Evolutionary conservation across 306 rosid species (phyloP).

Genomic region (Trifolium repens): DNA sequence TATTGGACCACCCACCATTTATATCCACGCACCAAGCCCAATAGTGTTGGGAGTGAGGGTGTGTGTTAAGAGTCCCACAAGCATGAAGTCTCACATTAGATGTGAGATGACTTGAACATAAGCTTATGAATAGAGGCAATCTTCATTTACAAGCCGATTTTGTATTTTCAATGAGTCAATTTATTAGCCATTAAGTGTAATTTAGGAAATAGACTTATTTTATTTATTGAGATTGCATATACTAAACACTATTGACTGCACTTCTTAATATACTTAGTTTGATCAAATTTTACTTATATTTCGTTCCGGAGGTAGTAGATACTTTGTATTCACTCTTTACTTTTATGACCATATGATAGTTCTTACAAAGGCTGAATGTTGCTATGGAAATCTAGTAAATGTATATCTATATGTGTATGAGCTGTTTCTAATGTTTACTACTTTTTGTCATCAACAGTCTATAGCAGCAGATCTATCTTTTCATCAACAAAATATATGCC

Average conservation of each 20-base stretch:
- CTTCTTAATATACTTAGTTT: background rate
- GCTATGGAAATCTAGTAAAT: too few species aligned
- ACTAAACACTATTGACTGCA: background rate
- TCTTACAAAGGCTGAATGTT: background rate
- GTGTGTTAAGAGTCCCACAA: too few species aligned
- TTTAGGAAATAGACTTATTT: background rate
- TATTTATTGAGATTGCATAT: background rate
- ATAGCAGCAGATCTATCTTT: slow-evolving; percentile 60
- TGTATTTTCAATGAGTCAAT: background rate
- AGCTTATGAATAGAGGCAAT: too few species aligned
- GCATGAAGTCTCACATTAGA: too few species aligned
- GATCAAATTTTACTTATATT: background rate
- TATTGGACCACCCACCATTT: too few species aligned
- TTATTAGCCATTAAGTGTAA: background rate
- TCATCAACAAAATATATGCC: slow-evolving; percentile 54
- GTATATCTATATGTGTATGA: too few species aligned
- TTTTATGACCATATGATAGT: slow-evolving; percentile 8
- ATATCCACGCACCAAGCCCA: too few species aligned
- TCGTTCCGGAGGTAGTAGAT: background rate
- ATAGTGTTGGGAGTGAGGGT: too few species aligned
- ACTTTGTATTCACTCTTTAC: slow-evolving; percentile 10
- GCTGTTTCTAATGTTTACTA: background rate
- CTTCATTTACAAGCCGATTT: too few species aligned
- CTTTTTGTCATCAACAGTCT: slow-evolving; percentile 56
- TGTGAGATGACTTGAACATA: too few species aligned